A percentile compares a stretch with the other conserved stretches of the same genome.
Evolutionary conservation across 1,284 basidiomycete species (phyloP).

Genomic region (Microbotryum lychnidis-dioicae): DNA sequence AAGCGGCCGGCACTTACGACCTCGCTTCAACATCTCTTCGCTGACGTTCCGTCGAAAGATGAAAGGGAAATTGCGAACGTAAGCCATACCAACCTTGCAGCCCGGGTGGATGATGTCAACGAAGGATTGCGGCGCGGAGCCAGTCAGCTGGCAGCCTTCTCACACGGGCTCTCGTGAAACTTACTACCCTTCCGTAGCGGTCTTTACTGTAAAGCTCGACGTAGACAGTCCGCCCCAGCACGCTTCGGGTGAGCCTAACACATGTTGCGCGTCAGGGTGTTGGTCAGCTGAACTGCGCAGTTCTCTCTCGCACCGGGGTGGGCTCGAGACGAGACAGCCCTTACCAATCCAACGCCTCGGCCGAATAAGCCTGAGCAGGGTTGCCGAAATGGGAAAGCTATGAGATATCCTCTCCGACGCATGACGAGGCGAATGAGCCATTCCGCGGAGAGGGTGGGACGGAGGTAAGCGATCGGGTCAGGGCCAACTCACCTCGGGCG

Average conservation of each 20-base stretch:
- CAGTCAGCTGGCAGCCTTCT: no score
- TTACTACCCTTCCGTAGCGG: slow-evolving; percentile 70
- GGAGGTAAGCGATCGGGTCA: neutral
- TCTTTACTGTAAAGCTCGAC: slow-evolving; percentile 66
- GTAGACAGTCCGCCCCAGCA: slow-evolving; percentile 54
- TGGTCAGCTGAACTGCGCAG: no score
- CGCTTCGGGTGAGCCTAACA: slow-evolving; percentile 48
- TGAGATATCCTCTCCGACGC: neutral
- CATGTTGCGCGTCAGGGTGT: no score
- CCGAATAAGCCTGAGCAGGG: slow-evolving; percentile 59
- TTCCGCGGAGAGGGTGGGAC: neutral
- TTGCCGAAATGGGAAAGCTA: slow-evolving; percentile 62
- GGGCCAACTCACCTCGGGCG: slow-evolving; percentile 58
- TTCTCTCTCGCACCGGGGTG: no score
- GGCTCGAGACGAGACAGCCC: neutral
- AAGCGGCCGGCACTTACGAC: slow-evolving; percentile 6
- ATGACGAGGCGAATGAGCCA: neutral
- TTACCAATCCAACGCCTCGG: slow-evolving; percentile 58
- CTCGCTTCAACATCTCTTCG: slow-evolving; percentile 58
- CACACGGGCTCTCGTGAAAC: slow-evolving; percentile 26
- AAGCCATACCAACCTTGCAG: slow-evolving; percentile 13
- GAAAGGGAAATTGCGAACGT: slow-evolving; percentile 13
- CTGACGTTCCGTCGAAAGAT: slow-evolving; percentile 49
- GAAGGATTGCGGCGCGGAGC: neutral
- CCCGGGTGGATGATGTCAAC: neutral